Evolutionary conservation across 2,329 filamentous ascomycete species (phyloP), one percentile per base, ranked within the genome.

Genomic region (Microcyclosporella mali): DNA sequence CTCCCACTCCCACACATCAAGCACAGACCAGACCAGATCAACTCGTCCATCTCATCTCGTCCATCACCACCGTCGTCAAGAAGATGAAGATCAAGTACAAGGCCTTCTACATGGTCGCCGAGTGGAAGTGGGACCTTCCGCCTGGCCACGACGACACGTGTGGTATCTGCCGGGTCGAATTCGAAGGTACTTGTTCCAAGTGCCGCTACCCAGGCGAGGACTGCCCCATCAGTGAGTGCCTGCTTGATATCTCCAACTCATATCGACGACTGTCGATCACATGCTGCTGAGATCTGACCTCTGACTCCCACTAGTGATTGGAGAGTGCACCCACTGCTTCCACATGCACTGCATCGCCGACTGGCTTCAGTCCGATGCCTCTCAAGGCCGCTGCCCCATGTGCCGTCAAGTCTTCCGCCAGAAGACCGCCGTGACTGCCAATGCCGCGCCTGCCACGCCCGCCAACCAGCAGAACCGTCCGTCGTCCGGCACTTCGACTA

Each of bases 151-250:
- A 66, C 49, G 90, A 98, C 64, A 89, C 97, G 50, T 98, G 92
- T 59, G 92, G 92, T 58, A 98, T 98, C 70, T 98, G 92, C 69
- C 90, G 94, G 63, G 89, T 94, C 50, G 86, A 95, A 60, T 98
- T 97, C 63, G 92, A 98, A 65, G 90, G 89, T 46, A 97, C 92
- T 18, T 98, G 92, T 71, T 89, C 92, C 35, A 94, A 88, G 42
- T 98, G 92, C 81, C 95, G 94, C 74, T 97, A 88, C 62, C 92
- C 92, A 11, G 92, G 92, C 45, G 92, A 98, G 59, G 89, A 95
- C 63, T 98, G 92, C 69, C 85, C 85, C 46, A 74, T 98, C 46
- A 75, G 90, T 95, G 70, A 66, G 83, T 72, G 25, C 47, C n/a
- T 16, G 33, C 10, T 37, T 28, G 32, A 33, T 40, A 28, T n/a